These are phyloP conservation scores for Fagus crenata DNA, from an alignment of 306 rosid genomes.

Conservation along the genomic window DNA sequence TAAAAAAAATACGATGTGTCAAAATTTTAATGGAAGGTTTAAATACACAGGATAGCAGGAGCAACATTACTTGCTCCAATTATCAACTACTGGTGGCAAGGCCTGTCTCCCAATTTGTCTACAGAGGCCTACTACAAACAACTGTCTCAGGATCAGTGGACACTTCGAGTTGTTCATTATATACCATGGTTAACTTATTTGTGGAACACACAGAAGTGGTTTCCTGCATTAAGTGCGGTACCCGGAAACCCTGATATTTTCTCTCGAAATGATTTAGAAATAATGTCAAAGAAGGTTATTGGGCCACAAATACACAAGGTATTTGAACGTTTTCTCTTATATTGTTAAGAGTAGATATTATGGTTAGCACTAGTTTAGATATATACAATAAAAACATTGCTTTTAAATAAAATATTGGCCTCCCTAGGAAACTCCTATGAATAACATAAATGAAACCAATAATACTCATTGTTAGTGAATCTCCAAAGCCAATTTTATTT, in stretches of 20 bases:
- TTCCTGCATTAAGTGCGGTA: slow-evolving; percentile 45
- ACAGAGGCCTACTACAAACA: slow-evolving; percentile 37
- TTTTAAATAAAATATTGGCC: too few species aligned
- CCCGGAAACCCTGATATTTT: slow-evolving; percentile 26
- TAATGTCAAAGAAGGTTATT: slow-evolving; percentile 4
- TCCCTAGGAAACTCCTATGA: too few species aligned
- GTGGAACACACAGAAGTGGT: slow-evolving; percentile 61
- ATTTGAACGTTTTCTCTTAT: not conserved
- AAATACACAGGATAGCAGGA: slow-evolving; percentile 48
- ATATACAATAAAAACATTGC: too few species aligned
- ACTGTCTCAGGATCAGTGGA: slow-evolving; percentile 50
- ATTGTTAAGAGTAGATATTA: not conserved
- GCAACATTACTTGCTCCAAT: slow-evolving; percentile 51
- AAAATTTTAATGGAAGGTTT: too few species aligned
- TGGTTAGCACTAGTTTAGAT: too few species aligned
- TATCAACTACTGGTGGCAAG: slow-evolving; percentile 42
- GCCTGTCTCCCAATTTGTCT: slow-evolving; percentile 25
- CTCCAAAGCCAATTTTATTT: too few species aligned
- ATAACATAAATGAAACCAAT: too few species aligned
- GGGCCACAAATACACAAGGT: slow-evolving; percentile 22
- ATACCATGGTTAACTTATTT: slow-evolving; percentile 50
- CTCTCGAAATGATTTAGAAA: slow-evolving; percentile 40
- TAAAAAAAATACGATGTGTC: too few species aligned
- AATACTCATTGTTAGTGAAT: too few species aligned
- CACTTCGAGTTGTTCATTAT: slow-evolving; percentile 49